Evolutionary conservation across 768 basidiomycete genomes (phyloP).

Genomic region (Tulasnella sp.): DNA sequence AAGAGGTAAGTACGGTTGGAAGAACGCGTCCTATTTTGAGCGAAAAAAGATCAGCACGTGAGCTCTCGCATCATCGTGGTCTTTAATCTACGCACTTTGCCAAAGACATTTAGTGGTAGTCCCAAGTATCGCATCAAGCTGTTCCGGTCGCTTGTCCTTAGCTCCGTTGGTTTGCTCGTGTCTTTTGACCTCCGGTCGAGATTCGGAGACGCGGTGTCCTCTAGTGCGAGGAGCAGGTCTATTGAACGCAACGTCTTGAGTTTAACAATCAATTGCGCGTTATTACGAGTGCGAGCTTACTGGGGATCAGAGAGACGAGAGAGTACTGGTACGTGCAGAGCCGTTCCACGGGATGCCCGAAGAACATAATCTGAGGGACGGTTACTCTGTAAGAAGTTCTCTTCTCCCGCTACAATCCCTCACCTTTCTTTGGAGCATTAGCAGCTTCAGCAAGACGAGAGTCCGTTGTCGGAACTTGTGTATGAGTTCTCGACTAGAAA

Average conservation of each 20-base stretch:
- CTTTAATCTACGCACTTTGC: conserved; percentile 43
- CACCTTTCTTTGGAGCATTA: conserved; percentile 89
- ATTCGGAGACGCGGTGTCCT: conserved; percentile 84
- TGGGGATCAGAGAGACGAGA: conserved; percentile 84
- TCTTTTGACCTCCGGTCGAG: conserved; percentile 50
- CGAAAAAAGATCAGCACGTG: conserved; percentile 4
- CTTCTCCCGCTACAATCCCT: conserved; percentile 14
- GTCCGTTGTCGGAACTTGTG: conserved; percentile 90
- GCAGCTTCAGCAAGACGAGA: conserved; percentile 82
- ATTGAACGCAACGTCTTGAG: not conserved
- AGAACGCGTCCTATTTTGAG: conserved; percentile 72
- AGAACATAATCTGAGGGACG: conserved; percentile 75
- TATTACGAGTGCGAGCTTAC: conserved; percentile 30
- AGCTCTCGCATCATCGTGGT: not conserved
- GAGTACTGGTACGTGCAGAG: conserved; percentile 98
- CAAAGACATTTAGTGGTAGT: conserved; percentile 88
- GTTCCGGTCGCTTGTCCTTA: conserved; percentile 79
- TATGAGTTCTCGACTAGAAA: conserved; percentile 73
- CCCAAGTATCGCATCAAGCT: conserved; percentile 89
- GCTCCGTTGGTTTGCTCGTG: conserved; percentile 59
- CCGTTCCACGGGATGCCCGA: conserved; percentile 89
- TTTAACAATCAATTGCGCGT: conserved; percentile 4
- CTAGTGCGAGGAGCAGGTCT: conserved; percentile 80
- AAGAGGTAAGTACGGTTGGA: conserved; percentile 93
- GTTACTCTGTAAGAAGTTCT: conserved; percentile 7